These are phyloP conservation scores for Macrophomina pseudophaseolina DNA, from an alignment of 2,329 filamentous ascomycete species.

Conservation along the genomic window DNA sequence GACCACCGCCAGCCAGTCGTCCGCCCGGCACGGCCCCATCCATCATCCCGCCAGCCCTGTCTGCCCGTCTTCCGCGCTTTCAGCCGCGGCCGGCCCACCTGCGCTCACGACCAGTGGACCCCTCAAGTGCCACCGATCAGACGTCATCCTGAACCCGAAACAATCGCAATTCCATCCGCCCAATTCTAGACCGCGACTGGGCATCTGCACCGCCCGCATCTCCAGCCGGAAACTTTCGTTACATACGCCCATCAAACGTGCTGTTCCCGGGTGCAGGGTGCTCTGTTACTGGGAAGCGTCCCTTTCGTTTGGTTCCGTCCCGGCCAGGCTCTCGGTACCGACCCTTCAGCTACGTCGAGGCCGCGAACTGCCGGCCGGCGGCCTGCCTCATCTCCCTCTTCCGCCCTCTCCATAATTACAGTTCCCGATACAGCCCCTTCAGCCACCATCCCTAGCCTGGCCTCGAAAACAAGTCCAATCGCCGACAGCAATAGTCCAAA, in stretches of 20 bases:
- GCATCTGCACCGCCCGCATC: not conserved
- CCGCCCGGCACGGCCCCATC: slow-evolving; percentile 15
- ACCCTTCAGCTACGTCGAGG: not conserved
- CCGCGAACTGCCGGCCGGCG: not conserved
- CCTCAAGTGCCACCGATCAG: slow-evolving; percentile 10
- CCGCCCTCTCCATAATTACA: slow-evolving; percentile 7
- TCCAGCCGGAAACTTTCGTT: not conserved
- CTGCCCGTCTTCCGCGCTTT: slow-evolving; percentile 9
- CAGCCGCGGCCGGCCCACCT: slow-evolving; percentile 14
- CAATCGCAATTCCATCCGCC: slow-evolving; percentile 7
- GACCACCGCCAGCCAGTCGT: slow-evolving; percentile 7
- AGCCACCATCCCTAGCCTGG: not conserved
- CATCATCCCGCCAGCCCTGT: slow-evolving; percentile 6
- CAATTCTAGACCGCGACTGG: slow-evolving; percentile 7
- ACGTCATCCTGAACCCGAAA: slow-evolving; percentile 21
- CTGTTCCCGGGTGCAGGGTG: not conserved
- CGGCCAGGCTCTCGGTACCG: not conserved
- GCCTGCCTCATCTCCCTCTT: not conserved
- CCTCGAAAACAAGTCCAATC: not conserved
- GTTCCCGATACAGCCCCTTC: not conserved
- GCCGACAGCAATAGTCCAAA: not conserved
- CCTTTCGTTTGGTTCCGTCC: not conserved
- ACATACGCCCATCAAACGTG: slow-evolving; percentile 3
- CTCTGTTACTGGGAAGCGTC: not conserved
- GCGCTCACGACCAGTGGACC: slow-evolving; percentile 6